Percentiles rank a stretch among this genome's conserved stretches.
These are phyloP conservation scores for Tylopilus plumbeoviolaceoides DNA, from an alignment of 768 basidiomycete species.

Conservation along the genomic window DNA sequence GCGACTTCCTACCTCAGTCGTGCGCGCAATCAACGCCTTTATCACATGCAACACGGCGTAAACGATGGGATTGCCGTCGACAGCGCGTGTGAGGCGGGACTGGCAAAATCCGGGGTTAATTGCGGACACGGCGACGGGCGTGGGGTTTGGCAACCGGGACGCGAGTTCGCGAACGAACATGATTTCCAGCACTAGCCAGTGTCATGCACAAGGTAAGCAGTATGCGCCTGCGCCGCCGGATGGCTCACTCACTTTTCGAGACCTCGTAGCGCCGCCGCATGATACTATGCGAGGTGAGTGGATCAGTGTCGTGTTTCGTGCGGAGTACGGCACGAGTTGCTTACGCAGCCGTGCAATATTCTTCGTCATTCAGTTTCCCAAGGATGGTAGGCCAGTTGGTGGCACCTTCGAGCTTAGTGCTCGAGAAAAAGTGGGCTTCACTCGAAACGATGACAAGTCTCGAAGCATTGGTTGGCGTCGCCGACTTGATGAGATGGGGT, in stretches of 20 bases:
- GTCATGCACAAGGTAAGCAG: conserved; percentile 3
- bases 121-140: conserved; percentile 28
- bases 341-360: conserved; percentile 25
- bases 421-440: conserved; percentile 29
- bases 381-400: conserved; percentile 26
- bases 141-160: conserved; percentile 25
- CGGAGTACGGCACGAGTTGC: not conserved
- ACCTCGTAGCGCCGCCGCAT: conserved; percentile 25
- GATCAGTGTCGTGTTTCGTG: not conserved
- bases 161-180: conserved; percentile 36
- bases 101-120: conserved; percentile 36
- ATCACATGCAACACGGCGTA: not conserved
- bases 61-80: conserved; percentile 7
- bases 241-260: conserved; percentile 23
- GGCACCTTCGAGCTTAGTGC: conserved; percentile 10
- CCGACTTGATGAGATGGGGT: conserved; percentile 31
- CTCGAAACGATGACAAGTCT: conserved; percentile 33
- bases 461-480: conserved; percentile 19
- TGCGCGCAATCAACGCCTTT: conserved; percentile 26
- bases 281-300: conserved; percentile 8
- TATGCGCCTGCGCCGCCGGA: not conserved
- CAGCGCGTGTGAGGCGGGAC: conserved; percentile 28
- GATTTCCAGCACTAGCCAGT: conserved; percentile 27
- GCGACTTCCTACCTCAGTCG: conserved; percentile 34
- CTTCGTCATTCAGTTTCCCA: conserved; percentile 23